phyloP scores from a whole-genome alignment of 495 filamentous ascomycete species.

The Apiosordaria backusii region DNA sequence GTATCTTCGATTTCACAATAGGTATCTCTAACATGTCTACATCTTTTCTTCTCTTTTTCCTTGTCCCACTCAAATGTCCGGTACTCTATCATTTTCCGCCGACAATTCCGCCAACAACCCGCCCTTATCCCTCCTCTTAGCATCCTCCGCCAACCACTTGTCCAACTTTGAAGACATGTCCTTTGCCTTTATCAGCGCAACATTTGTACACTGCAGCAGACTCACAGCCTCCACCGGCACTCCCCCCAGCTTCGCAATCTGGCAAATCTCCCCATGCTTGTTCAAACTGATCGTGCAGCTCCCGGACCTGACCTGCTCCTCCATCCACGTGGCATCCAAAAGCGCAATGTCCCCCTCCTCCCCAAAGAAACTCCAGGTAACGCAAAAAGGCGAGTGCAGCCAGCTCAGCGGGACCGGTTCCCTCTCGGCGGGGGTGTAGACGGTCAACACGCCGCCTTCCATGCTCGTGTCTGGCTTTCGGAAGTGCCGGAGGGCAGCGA shows the following conservation, averaged over 20 bases:
- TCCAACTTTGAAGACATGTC: constrained; percentile 70
- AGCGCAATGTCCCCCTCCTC: constrained; percentile 58
- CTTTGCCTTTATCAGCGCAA: constrained; percentile 74
- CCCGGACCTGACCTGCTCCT: constrained; percentile 83
- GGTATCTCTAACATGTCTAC: not conserved
- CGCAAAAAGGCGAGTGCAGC: constrained; percentile 82
- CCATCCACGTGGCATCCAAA: constrained; percentile 72
- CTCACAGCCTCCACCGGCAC: constrained; percentile 71
- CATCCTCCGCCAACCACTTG: constrained; percentile 68
- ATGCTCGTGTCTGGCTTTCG: constrained; percentile 82
- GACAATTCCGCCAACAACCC: constrained; percentile 74
- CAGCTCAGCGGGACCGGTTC: constrained; percentile 86
- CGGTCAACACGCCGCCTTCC: constrained; percentile 72
- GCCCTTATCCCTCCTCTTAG: constrained; percentile 66
- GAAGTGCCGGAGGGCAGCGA: constrained; percentile 86
- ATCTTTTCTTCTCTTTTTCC: constrained; percentile 24
- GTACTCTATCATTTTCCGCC: constrained; percentile 71
- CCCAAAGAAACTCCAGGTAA: constrained; percentile 79
- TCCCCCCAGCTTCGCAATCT: constrained; percentile 84
- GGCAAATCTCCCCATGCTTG: constrained; percentile 84
- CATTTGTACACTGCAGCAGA: constrained; percentile 63
- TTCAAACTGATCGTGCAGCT: constrained; percentile 85
- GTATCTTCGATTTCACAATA: constrained; percentile 26
- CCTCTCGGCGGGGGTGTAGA: constrained; percentile 78
- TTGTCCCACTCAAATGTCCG: constrained; percentile 23